A percentile compares a stretch with the other conserved stretches of the same genome.
These are phyloP conservation scores for Cryptococcus amylolentus DNA, from an alignment of 1,284 basidiomycete genomes.

Conservation along the genomic window DNA sequence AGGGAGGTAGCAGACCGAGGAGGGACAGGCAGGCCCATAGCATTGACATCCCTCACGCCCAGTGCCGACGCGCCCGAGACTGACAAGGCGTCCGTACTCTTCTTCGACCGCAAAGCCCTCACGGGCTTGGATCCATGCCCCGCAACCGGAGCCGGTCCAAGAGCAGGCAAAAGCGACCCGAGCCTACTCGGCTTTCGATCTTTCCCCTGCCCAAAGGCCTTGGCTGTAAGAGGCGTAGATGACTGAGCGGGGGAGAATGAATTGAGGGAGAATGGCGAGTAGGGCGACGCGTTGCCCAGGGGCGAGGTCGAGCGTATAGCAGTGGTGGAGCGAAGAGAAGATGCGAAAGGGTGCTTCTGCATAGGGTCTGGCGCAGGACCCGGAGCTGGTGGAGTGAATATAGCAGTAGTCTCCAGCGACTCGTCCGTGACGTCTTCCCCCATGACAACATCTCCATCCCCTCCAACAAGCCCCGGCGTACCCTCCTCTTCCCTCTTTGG, in stretches of 20 bases:
- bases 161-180: slow-evolving; percentile 1
- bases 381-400: slow-evolving; percentile 3
- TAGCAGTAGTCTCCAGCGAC: neutral
- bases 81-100: neutral
- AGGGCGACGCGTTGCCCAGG: neutral
- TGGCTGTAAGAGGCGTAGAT: neutral
- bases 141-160: neutral
- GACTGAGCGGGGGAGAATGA: neutral
- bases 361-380: slow-evolving; percentile 4
- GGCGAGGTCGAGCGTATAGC: neutral
- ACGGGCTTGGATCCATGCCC: neutral
- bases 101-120: neutral
- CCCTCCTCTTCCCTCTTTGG: slow-evolving; percentile 14
- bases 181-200: slow-evolving; percentile 1
- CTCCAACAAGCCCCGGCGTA: neutral
- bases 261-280: neutral
- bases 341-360: neutral
- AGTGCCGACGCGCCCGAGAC: neutral
- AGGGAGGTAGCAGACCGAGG: neutral
- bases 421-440: neutral
- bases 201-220: neutral
- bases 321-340: neutral
- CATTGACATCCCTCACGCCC: neutral
- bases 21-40: neutral
- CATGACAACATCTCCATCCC: neutral